Evolutionary conservation across 2,329 filamentous ascomycete genomes (phyloP), one percentile per base, ranked within the genome.

Genomic region (Monosporascus sp.): DNA sequence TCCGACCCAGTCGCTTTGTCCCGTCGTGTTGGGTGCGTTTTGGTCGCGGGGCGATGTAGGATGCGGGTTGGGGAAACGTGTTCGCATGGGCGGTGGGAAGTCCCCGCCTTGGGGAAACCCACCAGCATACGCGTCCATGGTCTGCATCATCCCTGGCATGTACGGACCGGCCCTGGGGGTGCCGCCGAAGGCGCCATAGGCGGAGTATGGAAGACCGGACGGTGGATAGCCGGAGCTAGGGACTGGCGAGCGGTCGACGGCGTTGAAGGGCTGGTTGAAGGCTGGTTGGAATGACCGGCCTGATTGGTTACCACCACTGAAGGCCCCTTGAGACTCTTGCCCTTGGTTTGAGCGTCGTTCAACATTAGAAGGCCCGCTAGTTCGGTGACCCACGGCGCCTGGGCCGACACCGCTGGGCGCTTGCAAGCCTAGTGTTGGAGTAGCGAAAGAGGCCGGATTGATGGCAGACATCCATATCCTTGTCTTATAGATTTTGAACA

Each of bases 381-480:
- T 74, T 53, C 75, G 76, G 8, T 79, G 76, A 47, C 79, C 80
- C n/a, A 89, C 79, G 24, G 84, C 83, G 24, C 85, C 86, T 8
- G 83, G 83, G 0, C 83, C 82, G 61, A 88, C 79, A 27, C 82
- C 82, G 57, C 83, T 86, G 1, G 87, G 84, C 2, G 86, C 83
- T 67, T 87, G 85, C 22, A 91, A 75, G 25, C 87, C 87, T 48
- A 89, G 77, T 3, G 84, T 85, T 18, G 89, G 88, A 57, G 86
- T 92, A 24, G 89, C 89, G 70, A 97, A 97, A 0, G 93, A 97
- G 5, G 93, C 94, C 7, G 94, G 94, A 68, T 99, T 99, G 71
- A 99, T 96, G 4, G 94, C 94, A 5, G 93, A 97, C 90, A 99
- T 96, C 94, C 94, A 99, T 65, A 99, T 99, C 62, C 95, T 85